Evolutionary conservation across 164 flowering plant genomes (phyloP).

Genomic region (Liriodendron chinense): DNA sequence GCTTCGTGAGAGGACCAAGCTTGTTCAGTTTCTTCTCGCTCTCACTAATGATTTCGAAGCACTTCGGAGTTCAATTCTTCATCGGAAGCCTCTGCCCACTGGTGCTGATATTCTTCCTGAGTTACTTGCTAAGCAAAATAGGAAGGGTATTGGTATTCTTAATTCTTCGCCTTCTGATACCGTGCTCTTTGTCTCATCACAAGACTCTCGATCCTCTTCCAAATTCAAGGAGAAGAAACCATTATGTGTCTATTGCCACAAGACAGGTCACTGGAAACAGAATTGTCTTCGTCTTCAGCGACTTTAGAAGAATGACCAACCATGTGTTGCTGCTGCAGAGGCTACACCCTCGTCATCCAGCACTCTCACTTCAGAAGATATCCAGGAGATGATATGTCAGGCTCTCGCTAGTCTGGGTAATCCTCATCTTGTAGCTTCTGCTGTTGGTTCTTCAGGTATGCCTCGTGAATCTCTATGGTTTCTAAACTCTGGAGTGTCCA

Average conservation of each 20-base stretch:
- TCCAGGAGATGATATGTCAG: background rate
- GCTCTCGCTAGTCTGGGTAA: background rate
- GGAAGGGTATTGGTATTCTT: background rate
- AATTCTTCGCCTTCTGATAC: background rate
- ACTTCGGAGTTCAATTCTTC: background rate
- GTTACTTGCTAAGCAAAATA: background rate
- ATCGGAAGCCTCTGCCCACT: background rate
- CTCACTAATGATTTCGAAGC: background rate
- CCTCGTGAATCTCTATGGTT: background rate
- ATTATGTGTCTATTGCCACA: background rate
- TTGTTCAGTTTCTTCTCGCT: constrained; percentile 1
- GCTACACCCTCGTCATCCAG: background rate
- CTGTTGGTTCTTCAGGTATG: background rate
- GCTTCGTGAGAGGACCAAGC: constrained; percentile 3
- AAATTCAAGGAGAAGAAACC: constrained; percentile 1
- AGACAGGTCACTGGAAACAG: background rate
- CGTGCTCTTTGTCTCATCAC: background rate
- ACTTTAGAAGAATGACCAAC: background rate
- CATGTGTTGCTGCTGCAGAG: background rate
- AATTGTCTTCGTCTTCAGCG: background rate
- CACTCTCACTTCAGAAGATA: background rate
- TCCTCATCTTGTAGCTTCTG: constrained; percentile 1
- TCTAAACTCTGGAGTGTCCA: background rate
- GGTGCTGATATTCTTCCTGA: background rate
- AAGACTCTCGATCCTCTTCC: constrained; percentile 1